Evolutionary conservation across 1,139 yeast genomes (phyloP).

Genomic region (Saccharomyces hybrid): DNA sequence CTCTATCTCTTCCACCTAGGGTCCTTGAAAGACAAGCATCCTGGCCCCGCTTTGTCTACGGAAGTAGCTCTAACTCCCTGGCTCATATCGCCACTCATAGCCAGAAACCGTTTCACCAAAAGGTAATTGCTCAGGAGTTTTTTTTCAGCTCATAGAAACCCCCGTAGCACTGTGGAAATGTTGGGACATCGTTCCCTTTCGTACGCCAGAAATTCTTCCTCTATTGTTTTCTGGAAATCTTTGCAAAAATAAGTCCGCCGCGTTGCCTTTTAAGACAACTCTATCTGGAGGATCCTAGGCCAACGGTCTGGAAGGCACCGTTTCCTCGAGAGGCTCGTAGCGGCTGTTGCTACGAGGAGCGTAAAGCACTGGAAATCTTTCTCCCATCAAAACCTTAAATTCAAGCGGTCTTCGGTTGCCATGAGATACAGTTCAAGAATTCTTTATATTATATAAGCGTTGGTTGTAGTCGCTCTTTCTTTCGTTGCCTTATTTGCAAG

Average conservation of each 20-base stretch:
- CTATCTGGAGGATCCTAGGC: not conserved
- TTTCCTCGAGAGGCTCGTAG: not conserved
- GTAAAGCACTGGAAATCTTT: not conserved
- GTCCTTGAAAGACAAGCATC: not conserved
- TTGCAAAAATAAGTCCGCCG: conserved; percentile 1
- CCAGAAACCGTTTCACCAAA: not conserved
- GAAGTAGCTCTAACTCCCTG: not conserved
- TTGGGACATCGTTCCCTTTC: not conserved
- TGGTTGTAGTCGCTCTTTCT: not conserved
- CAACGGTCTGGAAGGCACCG: not conserved
- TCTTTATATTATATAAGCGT: not conserved
- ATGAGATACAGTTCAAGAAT: not conserved
- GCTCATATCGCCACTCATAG: not conserved
- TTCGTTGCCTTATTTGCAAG: too few relatives aligned
- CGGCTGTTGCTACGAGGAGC: not conserved
- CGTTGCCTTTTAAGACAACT: not conserved
- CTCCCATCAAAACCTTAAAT: not conserved
- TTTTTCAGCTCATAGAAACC: not conserved
- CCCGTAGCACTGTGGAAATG: not conserved
- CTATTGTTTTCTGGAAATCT: not conserved
- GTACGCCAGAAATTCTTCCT: not conserved
- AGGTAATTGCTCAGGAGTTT: not conserved
- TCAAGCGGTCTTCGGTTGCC: not conserved
- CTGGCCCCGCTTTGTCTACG: not conserved
- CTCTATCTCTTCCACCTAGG: not conserved